Conservation (phyloP, 73 alveolate species). For the Paraurostyla sp. region DNA sequence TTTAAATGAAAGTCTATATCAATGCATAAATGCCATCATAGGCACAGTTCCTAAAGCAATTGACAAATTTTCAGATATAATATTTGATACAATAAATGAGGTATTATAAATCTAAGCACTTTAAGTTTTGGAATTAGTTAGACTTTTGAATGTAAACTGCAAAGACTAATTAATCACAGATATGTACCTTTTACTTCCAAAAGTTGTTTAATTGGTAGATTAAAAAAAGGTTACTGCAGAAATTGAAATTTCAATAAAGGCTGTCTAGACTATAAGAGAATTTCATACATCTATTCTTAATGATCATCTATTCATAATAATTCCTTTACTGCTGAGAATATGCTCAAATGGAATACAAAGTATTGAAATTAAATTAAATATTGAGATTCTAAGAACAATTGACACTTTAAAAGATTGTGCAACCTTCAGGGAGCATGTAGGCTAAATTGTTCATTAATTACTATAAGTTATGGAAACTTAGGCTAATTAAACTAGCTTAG, state of each 20-base stretch:
- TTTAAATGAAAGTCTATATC: constrained; percentile 41
- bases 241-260: constrained; percentile 44
- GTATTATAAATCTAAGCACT: constrained; percentile 28
- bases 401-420: constrained; percentile 51
- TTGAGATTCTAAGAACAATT: constrained; percentile 56
- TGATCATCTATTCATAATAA: constrained; percentile 77
- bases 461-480: constrained; percentile 54
- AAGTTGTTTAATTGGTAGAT: constrained; percentile 21
- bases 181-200: constrained; percentile 60
- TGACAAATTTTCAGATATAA: constrained; percentile 32
- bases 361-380: constrained; percentile 21
- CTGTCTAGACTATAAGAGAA: constrained; percentile 58
- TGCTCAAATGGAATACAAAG: constrained; percentile 52
- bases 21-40: constrained; percentile 61
- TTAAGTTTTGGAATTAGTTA: constrained; percentile 33
- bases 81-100: constrained; percentile 60
- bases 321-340: constrained; percentile 74
- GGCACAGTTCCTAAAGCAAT: constrained; percentile 55
- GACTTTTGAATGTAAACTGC: constrained; percentile 43
- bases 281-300: constrained; percentile 66
- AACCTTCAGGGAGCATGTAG: constrained; percentile 69
- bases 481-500: constrained; percentile 12
- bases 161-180: constrained; percentile 58
- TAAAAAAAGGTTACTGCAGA: constrained; percentile 28
- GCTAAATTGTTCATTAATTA: constrained; percentile 60